Base-by-base conservation (phyloP, 1,284 basidiomycete species). In the Somion occarium region DNA sequence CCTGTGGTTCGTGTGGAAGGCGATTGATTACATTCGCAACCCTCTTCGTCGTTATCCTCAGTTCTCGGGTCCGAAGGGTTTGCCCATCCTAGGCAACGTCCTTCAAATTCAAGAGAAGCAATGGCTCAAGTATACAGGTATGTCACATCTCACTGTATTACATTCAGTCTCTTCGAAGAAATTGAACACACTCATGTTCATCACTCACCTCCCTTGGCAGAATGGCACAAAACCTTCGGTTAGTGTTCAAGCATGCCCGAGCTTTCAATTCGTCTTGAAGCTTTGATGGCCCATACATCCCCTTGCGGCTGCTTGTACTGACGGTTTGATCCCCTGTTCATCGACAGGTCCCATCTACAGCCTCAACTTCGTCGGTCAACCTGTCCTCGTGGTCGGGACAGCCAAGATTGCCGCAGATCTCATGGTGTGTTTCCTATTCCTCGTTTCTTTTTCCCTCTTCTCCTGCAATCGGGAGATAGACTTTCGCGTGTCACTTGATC, bases 211-310 rank as follows among this genome's bases (percentile, higher is more conserved):
- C n/a, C n/a, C n/a, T n/a, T n/a, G n/a, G n/a, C 38, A 49, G 48
- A 49, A 26, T 49, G 48, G 48, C 48, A 49, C 26, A 49, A 44
- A 25, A 41, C n/a, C 3, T 49, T 37, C 20, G 48, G 48, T 44
- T 18, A 43, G 48, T 44, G 20, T 9, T 26, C 2, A 3, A 19
- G 24, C 38, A n/a, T n/a, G n/a, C n/a, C n/a, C n/a, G n/a, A n/a
- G n/a, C n/a, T n/a, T n/a, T n/a, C n/a, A n/a, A n/a, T n/a, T n/a
- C n/a, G n/a, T n/a, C n/a, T n/a, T n/a, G n/a, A n/a, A n/a, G n/a
- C n/a, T n/a, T n/a, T n/a, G n/a, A n/a, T n/a, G n/a, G n/a, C n/a
- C n/a, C n/a, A n/a, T n/a, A n/a, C n/a, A n/a, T n/a, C n/a, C n/a
- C n/a, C n/a, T n/a, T n/a, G n/a, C n/a, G n/a, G n/a, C n/a, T n/a